Base-by-base conservation (phyloP, 306 rosid genomes). In the Medicago arabica region DNA sequence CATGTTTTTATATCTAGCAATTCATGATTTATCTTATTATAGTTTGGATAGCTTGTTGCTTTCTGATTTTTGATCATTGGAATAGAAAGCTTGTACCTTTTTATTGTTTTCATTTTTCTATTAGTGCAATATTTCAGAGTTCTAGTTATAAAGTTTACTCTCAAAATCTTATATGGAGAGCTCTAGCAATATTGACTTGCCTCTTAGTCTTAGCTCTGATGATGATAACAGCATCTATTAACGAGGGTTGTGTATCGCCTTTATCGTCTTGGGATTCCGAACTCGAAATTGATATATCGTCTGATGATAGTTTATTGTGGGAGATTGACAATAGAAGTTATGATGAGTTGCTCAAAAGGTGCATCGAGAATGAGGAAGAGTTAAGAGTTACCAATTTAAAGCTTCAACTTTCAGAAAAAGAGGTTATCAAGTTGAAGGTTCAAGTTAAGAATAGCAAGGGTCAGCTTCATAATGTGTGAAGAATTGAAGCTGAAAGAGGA, bases 181-280 rank as follows among this genome's bases (percentile, higher is more conserved):
- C 43, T 64, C 81, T 61, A 92, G 91, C 89, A 85, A 74, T 81
- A 64, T 87, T 44, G 86, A 87, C 46, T 66, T 84, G 12, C 83
- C 87, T 46, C 83, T 78, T 51, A 85, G 81, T 46, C 83, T 78
- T 51, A 85, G 81, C 77, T 84, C 92, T 9, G 87, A 81, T 17
- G 80, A 85, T 65, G 85, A 86, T 74, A 83, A 85, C 70, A 81
- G 86, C 71, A 69, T 85, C 88, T 78, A 8, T 67, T 54, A 87
- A 87, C 70, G 91, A 70, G 75, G 85, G 80, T 40, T 39, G 75
- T 59, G 80, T 83, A 60, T 84, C 87, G 8, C 74, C 93, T 72
- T 84, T 82, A 0, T 83, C 86, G 13, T 82, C 90, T 39, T 81
- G 83, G 6, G 91, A 80, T 67, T 88, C 96, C 0, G 96, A 92